These are phyloP conservation scores for Penicillium antarcticum DNA, from an alignment of 495 filamentous ascomycete genomes.

Conservation along the genomic window DNA sequence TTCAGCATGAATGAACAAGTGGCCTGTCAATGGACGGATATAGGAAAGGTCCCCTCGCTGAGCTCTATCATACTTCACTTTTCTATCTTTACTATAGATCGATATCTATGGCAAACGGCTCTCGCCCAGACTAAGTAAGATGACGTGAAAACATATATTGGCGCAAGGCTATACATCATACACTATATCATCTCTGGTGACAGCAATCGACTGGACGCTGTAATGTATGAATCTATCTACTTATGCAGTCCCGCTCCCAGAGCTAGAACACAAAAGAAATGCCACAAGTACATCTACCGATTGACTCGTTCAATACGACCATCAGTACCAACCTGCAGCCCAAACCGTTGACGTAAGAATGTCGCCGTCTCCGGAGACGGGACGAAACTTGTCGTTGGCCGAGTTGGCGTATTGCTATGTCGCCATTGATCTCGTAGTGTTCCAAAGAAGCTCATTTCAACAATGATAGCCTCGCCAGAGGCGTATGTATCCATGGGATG, in stretches of 20 bases:
- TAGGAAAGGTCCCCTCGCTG: too few relatives aligned
- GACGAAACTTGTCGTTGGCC: conserved; percentile 25
- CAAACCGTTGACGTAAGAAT: conserved; percentile 42
- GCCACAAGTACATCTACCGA: conserved; percentile 9
- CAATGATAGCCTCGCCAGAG: conserved; percentile 67
- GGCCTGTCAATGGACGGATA: too few relatives aligned
- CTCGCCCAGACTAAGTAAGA: too few relatives aligned
- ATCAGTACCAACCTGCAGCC: conserved; percentile 38
- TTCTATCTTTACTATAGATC: too few relatives aligned
- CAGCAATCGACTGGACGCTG: not conserved
- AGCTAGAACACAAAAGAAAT: conserved; percentile 12
- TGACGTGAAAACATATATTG: too few relatives aligned
- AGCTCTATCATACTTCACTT: too few relatives aligned
- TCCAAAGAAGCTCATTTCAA: conserved; percentile 65
- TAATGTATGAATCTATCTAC: not conserved
- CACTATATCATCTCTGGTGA: not conserved
- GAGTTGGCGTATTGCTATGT: conserved; percentile 24
- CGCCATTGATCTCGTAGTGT: conserved; percentile 64
- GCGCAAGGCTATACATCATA: not conserved
- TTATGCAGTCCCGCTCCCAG: not conserved
- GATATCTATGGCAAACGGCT: too few relatives aligned
- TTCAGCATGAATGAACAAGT: too few relatives aligned
- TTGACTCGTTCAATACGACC: conserved; percentile 36
- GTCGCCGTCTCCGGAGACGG: conserved; percentile 40
- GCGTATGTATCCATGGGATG: conserved; percentile 56